phyloP scores from a whole-genome alignment of 768 basidiomycete genomes.

The Tylopilus plumbeoviolaceoides region DNA sequence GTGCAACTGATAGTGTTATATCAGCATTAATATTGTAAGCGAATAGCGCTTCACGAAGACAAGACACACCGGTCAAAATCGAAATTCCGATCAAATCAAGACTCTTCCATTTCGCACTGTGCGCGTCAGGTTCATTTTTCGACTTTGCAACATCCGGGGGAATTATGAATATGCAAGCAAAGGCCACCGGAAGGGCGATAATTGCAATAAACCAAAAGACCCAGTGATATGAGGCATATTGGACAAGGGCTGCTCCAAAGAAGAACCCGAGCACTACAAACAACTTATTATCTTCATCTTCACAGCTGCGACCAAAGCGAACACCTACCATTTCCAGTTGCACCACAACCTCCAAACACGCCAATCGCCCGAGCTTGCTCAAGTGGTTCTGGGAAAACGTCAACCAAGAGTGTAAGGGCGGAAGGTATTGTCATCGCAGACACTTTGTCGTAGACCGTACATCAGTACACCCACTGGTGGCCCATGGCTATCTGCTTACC shows the following conservation, averaged over 20 bases:
- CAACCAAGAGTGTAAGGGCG: slow-evolving; percentile 45
- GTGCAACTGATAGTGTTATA: slow-evolving; percentile 23
- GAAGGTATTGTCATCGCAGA: slow-evolving; percentile 51
- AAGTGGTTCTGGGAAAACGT: slow-evolving; percentile 43
- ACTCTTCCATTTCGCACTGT: slow-evolving; percentile 23
- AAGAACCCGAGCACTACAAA: slow-evolving; percentile 39
- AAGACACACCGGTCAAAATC: slow-evolving; percentile 32
- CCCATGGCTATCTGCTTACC: slow-evolving; percentile 22
- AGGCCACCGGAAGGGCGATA: slow-evolving; percentile 32
- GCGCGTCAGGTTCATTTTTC: background rate
- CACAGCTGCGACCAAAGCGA: background rate
- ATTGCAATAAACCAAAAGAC: slow-evolving; percentile 48
- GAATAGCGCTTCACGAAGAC: background rate
- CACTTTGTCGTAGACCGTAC: slow-evolving; percentile 24
- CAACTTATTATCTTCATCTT: background rate
- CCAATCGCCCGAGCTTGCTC: slow-evolving; percentile 49
- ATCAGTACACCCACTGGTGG: slow-evolving; percentile 2
- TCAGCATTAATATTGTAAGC: too few species aligned
- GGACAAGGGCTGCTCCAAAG: slow-evolving; percentile 41
- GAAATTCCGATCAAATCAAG: slow-evolving; percentile 39
- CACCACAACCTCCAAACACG: slow-evolving; percentile 45
- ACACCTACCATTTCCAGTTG: slow-evolving; percentile 38
- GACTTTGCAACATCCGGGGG: slow-evolving; percentile 23
- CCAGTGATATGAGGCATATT: slow-evolving; percentile 43
- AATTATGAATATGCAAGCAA: slow-evolving; percentile 32